Percentiles rank a stretch among this genome's conserved stretches.
phyloP scores from a whole-genome alignment of 768 basidiomycete species.

The Amylocystis lapponica region DNA sequence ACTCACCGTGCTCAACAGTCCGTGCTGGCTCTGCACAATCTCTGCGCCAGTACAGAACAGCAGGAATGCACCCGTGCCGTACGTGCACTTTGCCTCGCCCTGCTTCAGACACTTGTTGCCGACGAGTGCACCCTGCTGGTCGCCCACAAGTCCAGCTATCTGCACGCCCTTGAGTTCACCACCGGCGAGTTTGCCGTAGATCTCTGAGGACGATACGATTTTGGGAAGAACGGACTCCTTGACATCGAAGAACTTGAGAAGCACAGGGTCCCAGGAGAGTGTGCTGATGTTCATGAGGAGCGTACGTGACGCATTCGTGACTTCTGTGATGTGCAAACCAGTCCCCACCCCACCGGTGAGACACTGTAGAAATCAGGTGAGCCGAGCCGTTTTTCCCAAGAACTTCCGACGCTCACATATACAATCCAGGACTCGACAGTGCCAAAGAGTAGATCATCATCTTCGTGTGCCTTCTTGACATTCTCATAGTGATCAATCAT shows the following conservation, averaged over 20 bases:
- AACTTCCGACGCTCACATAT: slow-evolving; percentile 51
- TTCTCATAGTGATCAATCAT: slow-evolving; percentile 84
- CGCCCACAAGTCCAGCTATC: slow-evolving; percentile 93
- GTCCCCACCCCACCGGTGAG: slow-evolving; percentile 70
- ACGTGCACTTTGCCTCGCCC: slow-evolving; percentile 97
- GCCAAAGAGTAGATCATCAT: slow-evolving; percentile 82
- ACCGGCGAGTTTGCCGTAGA: slow-evolving; percentile 73
- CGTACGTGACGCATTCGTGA: slow-evolving; percentile 95
- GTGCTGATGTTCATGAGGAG: slow-evolving; percentile 82
- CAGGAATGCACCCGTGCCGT: slow-evolving; percentile 95
- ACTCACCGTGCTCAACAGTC: slow-evolving; percentile 80
- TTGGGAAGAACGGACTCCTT: slow-evolving; percentile 73
- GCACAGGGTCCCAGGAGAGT: slow-evolving; percentile 75
- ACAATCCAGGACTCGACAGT: slow-evolving; percentile 97
- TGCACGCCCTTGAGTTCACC: slow-evolving; percentile 70
- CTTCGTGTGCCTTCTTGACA: slow-evolving; percentile 72
- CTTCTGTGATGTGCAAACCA: slow-evolving; percentile 82
- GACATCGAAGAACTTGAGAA: slow-evolving; percentile 85
- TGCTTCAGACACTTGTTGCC: slow-evolving; percentile 92
- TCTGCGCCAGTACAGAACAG: slow-evolving; percentile 91
- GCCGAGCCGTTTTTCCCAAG: no score
- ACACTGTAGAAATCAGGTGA: slow-evolving; percentile 65
- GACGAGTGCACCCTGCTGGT: slow-evolving; percentile 94
- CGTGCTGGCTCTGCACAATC: slow-evolving; percentile 80
- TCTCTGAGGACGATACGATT: slow-evolving; percentile 87